phyloP scores from a whole-genome alignment of 345 rosid species.

The Pistacia vera region DNA sequence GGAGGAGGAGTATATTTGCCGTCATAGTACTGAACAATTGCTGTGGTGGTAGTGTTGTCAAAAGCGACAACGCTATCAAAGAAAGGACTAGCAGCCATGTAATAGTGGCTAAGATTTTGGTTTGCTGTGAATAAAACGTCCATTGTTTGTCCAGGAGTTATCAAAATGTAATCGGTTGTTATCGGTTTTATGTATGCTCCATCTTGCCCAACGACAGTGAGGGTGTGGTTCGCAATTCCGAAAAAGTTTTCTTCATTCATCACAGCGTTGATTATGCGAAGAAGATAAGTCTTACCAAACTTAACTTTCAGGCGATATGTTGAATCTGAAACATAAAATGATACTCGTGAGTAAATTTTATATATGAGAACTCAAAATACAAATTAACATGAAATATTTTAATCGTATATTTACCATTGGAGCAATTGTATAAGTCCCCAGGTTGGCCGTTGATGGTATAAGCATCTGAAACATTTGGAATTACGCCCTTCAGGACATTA shows the following conservation, averaged over 20 bases:
- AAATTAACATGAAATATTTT: neutral
- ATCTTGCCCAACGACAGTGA: slow-evolving; percentile 40
- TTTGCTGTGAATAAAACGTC: slow-evolving; percentile 34
- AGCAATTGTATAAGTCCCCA: slow-evolving; percentile 25
- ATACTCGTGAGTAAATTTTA: neutral
- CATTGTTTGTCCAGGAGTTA: slow-evolving; percentile 40
- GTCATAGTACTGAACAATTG: neutral
- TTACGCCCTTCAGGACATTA: neutral
- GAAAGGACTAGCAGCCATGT: slow-evolving; percentile 30
- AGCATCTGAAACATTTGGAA: slow-evolving; percentile 28
- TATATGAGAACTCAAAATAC: too few relatives aligned
- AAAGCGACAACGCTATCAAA: neutral
- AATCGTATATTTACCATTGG: neutral
- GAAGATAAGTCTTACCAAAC: slow-evolving; percentile 30
- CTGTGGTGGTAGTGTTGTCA: neutral
- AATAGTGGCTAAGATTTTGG: slow-evolving; percentile 26
- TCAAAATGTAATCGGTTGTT: slow-evolving; percentile 16
- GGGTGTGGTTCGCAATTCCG: slow-evolving; percentile 31
- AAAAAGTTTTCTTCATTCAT: slow-evolving; percentile 35
- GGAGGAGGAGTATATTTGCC: neutral
- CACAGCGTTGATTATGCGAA: slow-evolving; percentile 39
- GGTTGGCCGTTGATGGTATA: slow-evolving; percentile 41
- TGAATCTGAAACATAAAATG: neutral
- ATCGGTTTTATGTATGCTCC: slow-evolving; percentile 36
- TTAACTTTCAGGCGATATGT: slow-evolving; percentile 17